Evolutionary conservation across 2,329 filamentous ascomycete genomes (phyloP).

Genomic region (Orbilia quercus): DNA sequence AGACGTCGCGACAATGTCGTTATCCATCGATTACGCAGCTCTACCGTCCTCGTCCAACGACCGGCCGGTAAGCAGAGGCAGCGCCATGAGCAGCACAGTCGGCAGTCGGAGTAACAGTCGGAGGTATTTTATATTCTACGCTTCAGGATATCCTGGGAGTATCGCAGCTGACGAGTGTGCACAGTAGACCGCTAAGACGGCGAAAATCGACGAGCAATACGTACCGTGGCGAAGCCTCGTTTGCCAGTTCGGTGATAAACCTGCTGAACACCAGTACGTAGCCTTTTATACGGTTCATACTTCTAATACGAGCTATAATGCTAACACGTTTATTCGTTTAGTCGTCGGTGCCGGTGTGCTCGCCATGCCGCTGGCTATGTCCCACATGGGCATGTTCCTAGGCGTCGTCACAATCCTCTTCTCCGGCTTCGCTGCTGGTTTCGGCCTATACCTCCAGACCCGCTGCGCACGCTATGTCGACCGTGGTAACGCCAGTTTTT

Average conservation of each 20-base stretch:
- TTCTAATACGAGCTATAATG: slow-evolving; percentile 1
- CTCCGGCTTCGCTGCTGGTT: slow-evolving; percentile 87
- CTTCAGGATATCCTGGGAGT: neutral
- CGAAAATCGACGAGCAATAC: slow-evolving; percentile 48
- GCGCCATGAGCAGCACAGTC: slow-evolving; percentile 33
- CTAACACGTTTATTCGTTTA: slow-evolving; percentile 63
- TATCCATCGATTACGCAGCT: slow-evolving; percentile 36
- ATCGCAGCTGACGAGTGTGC: slow-evolving; percentile 23
- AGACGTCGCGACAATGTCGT: slow-evolving; percentile 25
- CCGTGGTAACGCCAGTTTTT: slow-evolving; percentile 87
- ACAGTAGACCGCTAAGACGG: slow-evolving; percentile 36
- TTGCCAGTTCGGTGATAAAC: slow-evolving; percentile 92
- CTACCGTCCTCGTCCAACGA: slow-evolving; percentile 33
- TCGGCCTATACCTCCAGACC: slow-evolving; percentile 93
- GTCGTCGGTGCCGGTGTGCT: slow-evolving; percentile 94
- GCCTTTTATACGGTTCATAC: neutral
- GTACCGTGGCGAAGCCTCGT: slow-evolving; percentile 79
- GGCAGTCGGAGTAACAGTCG: slow-evolving; percentile 52
- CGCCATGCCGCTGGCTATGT: slow-evolving; percentile 94
- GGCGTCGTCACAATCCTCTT: slow-evolving; percentile 87
- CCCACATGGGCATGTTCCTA: slow-evolving; percentile 91
- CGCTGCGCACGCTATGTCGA: slow-evolving; percentile 94
- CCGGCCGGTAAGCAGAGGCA: slow-evolving; percentile 42
- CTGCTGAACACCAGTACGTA: slow-evolving; percentile 89
- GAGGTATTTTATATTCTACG: slow-evolving; percentile 26